Conservation (phyloP, 768 basidiomycete species). For the Mycena chlorophos region DNA sequence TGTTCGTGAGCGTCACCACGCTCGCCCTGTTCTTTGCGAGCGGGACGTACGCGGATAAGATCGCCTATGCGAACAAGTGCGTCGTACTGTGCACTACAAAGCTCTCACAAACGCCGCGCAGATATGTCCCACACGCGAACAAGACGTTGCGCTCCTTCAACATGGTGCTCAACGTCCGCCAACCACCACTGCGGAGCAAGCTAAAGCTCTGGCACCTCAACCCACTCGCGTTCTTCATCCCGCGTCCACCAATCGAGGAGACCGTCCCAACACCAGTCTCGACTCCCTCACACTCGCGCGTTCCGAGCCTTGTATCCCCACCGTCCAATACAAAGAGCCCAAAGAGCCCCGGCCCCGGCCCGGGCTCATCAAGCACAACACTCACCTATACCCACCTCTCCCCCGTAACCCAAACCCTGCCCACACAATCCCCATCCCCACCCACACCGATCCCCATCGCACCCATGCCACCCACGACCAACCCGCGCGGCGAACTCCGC, state of each 20-base stretch:
- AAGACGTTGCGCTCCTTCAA: slow-evolving; percentile 89
- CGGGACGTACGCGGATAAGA: slow-evolving; percentile 95
- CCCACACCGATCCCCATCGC: slow-evolving; percentile 48
- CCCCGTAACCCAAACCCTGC: slow-evolving; percentile 35
- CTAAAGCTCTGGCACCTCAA: slow-evolving; percentile 40
- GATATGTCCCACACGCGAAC: slow-evolving; percentile 97
- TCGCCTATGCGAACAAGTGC: slow-evolving; percentile 93
- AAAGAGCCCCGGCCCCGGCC: slow-evolving; percentile 16
- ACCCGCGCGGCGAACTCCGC: slow-evolving; percentile 94
- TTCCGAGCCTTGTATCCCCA: slow-evolving; percentile 38
- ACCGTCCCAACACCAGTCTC: slow-evolving; percentile 21
- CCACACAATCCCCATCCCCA: slow-evolving; percentile 35
- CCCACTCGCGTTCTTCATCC: slow-evolving; percentile 60
- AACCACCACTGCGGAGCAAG: slow-evolving; percentile 67
- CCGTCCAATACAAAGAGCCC: slow-evolving; percentile 38
- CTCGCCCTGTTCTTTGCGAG: slow-evolving; percentile 94
- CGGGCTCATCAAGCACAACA: slow-evolving; percentile 21
- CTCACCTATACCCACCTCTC: slow-evolving; percentile 26
- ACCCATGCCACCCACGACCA: slow-evolving; percentile 85
- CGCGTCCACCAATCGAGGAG: slow-evolving; percentile 38
- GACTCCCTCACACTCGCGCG: slow-evolving; percentile 26
- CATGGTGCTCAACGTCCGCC: slow-evolving; percentile 94
- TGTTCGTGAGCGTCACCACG: slow-evolving; percentile 88
- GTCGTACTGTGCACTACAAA: slow-evolving; percentile 31
- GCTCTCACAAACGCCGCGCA: slow-evolving; percentile 33